A percentile compares a stretch with the other conserved stretches of the same genome.
phyloP scores from a whole-genome alignment of 129 eudicot species.

The Smallanthus sonchifolius region DNA sequence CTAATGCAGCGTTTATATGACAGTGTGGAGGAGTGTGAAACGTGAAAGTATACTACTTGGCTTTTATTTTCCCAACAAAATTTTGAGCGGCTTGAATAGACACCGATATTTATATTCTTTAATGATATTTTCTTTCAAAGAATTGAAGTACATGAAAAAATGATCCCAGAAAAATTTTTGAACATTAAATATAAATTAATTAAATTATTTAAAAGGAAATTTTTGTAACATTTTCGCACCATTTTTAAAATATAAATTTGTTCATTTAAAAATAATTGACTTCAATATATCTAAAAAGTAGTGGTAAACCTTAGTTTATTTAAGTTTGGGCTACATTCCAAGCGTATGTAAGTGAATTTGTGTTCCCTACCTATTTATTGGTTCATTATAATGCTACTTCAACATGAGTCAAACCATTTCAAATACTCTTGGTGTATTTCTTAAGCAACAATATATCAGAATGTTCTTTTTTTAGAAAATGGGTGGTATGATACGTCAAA shows the following conservation, averaged over 20 bases:
- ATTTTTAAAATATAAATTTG: neutral
- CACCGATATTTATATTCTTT: too few species aligned
- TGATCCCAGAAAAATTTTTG: too few species aligned
- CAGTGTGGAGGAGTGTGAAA: too few species aligned
- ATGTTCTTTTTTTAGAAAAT: neutral
- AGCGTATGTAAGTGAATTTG: slow-evolving; percentile 27
- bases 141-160: too few species aligned
- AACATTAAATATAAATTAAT: too few species aligned
- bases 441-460: slow-evolving; percentile 23
- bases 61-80: too few species aligned
- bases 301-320: neutral
- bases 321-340: slow-evolving; percentile 25
- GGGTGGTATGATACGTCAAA: neutral
- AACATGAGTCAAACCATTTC: slow-evolving; percentile 13
- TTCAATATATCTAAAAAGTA: neutral
- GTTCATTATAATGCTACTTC: neutral
- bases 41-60: too few species aligned
- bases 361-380: slow-evolving; percentile 16
- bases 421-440: slow-evolving; percentile 20
- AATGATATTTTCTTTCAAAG: too few species aligned
- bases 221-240: neutral
- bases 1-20: too few species aligned
- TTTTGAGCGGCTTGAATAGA: too few species aligned
- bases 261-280: neutral
- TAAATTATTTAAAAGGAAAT: too few species aligned